Evolutionary conservation across 495 filamentous ascomycete species (phyloP), one percentile per base, ranked within the genome.

Genomic region (Friedmanniomyces simplex): DNA sequence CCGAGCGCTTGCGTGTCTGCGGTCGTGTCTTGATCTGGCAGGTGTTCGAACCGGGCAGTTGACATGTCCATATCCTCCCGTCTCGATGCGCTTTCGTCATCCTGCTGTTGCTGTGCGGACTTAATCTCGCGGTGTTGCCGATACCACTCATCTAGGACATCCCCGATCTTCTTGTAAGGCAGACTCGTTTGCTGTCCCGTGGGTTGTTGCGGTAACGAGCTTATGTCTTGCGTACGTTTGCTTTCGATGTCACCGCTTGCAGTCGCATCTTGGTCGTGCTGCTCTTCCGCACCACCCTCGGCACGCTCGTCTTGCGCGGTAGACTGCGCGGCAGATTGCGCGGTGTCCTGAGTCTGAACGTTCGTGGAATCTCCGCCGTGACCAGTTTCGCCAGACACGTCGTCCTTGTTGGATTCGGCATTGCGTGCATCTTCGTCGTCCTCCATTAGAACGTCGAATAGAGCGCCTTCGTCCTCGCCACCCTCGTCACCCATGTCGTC

Each of bases 111-210:
- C 36, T 79, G 76, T 11, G 86, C 77, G 53, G 86, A 77, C 61
- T 79, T 72, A 54, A 99, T 96, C 55, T 94, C 81, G 26, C 79
- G 77, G 61, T 91, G 87, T 60, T 83, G 83, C 41, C 85, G 81
- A 69, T 96, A 88, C 90, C 91, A 99, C 60, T 83, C 76, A 63
- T 96, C 91, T n/a, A 99, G 76, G 21, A 86, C 83, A 73, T 96
- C 88, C 1, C 94, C 94, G 54, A 99, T 78, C 59, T 93, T 91
- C 73, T 91, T 89, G 76, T 95, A 95, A 1, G 89, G 83, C 52
- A 85, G 76, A 21, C 18, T 58, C 45, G 13, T 28, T 52, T 53
- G 56, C 43, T 67, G 56, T 22, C 63, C 59, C 13, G 61, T 41
- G 4, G 52, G 43, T 2, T 64, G 50, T 18, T 62, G 14, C 10